These are phyloP conservation scores for Russula abietina DNA, from an alignment of 768 basidiomycete species.

Conservation along the genomic window DNA sequence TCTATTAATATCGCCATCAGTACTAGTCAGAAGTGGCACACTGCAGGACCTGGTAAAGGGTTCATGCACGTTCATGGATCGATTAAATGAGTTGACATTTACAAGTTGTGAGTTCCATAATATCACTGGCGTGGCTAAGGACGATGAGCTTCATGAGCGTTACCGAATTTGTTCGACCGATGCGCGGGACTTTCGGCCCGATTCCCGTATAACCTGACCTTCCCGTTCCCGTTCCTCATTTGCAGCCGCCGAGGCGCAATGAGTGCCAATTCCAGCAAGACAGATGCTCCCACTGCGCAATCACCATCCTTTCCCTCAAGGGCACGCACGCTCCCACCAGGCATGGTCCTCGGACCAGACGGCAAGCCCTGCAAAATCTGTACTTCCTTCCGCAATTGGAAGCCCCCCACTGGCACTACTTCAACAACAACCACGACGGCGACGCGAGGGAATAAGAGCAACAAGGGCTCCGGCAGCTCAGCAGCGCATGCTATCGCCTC, in stretches of 20 bases:
- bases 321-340: constrained; percentile 52
- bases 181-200: neutral
- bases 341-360: constrained; percentile 85
- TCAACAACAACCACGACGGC: constrained; percentile 28
- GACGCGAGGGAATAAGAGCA: neutral
- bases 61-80: no score
- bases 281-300: neutral
- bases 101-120: no score
- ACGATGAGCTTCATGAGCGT: no score
- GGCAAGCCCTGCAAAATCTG: constrained; percentile 96
- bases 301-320: neutral
- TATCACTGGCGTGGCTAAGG: no score
- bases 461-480: constrained; percentile 27
- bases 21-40: no score
- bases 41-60: no score
- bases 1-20: neutral
- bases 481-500: constrained; percentile 33
- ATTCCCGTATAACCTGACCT: no score
- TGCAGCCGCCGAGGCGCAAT: neutral
- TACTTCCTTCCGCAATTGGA: constrained; percentile 72
- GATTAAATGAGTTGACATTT: no score
- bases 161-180: no score
- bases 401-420: constrained; percentile 31
- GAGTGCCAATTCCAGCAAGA: neutral
- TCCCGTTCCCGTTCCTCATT: neutral